These are phyloP conservation scores for Diphasiastrum complanatum DNA, from an alignment of 83 land plant species.

Conservation along the genomic window DNA sequence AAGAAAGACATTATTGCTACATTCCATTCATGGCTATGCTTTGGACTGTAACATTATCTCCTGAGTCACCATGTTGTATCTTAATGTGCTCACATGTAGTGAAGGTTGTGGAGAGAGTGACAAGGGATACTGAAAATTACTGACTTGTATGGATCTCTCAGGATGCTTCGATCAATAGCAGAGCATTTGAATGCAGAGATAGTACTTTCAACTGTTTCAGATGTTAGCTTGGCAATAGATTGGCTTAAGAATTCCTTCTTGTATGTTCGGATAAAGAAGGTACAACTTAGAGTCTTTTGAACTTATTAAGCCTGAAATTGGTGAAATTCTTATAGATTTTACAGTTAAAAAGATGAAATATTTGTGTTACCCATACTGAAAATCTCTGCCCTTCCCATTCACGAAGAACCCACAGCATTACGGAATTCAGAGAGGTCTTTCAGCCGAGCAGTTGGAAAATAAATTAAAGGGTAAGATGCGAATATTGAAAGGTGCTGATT, in stretches of 20 bases:
- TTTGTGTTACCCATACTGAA: neutral
- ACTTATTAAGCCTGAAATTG: neutral
- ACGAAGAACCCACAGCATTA: conserved; percentile 84
- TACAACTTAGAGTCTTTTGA: conserved; percentile 4
- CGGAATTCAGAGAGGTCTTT: conserved; percentile 46
- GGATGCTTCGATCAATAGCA: conserved; percentile 77
- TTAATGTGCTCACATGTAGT: too few species aligned
- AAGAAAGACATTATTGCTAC: too few species aligned
- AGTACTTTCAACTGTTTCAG: conserved; percentile 83
- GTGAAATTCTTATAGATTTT: neutral
- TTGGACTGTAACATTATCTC: too few species aligned
- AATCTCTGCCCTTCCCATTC: neutral
- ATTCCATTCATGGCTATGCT: too few species aligned
- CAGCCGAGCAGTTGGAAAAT: conserved; percentile 60
- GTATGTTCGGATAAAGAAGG: conserved; percentile 93
- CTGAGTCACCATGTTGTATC: too few species aligned
- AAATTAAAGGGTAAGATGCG: conserved; percentile 61
- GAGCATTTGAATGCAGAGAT: conserved; percentile 98
- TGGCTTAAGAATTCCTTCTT: conserved; percentile 95
- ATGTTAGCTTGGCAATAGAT: conserved; percentile 84
- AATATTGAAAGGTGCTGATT: neutral
- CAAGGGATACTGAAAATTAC: neutral
- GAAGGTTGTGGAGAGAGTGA: too few species aligned
- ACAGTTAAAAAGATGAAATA: neutral
- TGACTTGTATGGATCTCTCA: conserved; percentile 22